Evolutionary conservation across 306 rosid species (phyloP).

Genomic region (Corylus avellana): DNA sequence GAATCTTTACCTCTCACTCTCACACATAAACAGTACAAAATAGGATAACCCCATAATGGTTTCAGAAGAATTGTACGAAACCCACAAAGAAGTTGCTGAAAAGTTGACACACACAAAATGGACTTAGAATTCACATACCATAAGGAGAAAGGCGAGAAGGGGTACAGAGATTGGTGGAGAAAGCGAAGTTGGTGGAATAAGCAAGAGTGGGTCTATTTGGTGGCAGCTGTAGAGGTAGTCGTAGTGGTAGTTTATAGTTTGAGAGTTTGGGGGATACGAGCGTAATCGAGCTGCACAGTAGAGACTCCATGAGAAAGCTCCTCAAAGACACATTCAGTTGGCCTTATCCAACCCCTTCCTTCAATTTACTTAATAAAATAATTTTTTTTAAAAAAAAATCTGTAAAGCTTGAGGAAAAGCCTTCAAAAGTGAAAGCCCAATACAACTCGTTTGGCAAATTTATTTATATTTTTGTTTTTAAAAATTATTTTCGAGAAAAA

Average conservation of each 20-base stretch:
- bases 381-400: no score
- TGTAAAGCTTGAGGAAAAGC: no score
- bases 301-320: constrained; percentile 45
- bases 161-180: constrained; percentile 28
- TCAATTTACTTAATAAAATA: background rate
- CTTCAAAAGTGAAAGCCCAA: no score
- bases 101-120: background rate
- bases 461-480: no score
- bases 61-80: background rate
- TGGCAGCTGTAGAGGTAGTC: background rate
- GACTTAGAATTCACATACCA: constrained; percentile 30
- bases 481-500: no score
- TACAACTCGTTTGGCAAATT: no score
- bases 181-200: constrained; percentile 23
- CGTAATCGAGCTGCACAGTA: constrained; percentile 35
- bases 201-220: constrained; percentile 17
- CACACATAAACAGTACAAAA: background rate
- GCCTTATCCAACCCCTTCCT: background rate
- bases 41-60: background rate
- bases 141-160: constrained; percentile 32
- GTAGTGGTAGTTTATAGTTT: constrained; percentile 12
- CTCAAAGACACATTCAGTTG: background rate
- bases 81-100: background rate
- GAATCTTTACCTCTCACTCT: background rate
- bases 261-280: constrained; percentile 24